A percentile compares a stretch with the other conserved stretches of the same genome.
Evolutionary conservation across 352 stramenopile genomes (phyloP).

Genomic region (Globisporangium paddicum): DNA sequence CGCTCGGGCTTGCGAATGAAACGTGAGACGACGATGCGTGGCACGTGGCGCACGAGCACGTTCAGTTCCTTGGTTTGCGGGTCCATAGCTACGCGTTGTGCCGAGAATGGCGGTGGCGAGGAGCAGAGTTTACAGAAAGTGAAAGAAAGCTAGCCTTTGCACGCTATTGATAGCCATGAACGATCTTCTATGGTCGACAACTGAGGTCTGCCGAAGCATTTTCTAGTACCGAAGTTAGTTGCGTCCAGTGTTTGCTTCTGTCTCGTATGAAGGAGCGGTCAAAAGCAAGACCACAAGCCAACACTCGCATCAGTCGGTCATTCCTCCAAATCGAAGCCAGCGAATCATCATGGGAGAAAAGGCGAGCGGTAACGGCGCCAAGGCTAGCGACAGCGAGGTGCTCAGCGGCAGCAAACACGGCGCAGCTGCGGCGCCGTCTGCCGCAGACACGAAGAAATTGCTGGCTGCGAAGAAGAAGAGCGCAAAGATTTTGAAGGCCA

Average conservation of each 20-base stretch:
- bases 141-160: too few species aligned
- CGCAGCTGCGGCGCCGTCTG: not conserved
- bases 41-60: conserved; percentile 63
- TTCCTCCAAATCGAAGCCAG: too few species aligned
- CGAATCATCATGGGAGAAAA: not conserved
- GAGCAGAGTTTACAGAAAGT: too few species aligned
- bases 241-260: too few species aligned
- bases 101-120: too few species aligned
- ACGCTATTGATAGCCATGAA: too few species aligned
- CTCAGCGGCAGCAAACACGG: not conserved
- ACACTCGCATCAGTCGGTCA: too few species aligned
- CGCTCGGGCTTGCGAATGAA: conserved; percentile 45
- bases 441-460: conserved; percentile 25
- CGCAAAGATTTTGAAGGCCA: conserved; percentile 58
- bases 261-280: too few species aligned
- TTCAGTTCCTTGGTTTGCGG: conserved; percentile 49
- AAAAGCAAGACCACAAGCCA: too few species aligned
- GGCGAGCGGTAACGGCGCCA: not conserved
- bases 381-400: not conserved
- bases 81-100: conserved; percentile 16
- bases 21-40: conserved; percentile 63
- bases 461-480: conserved; percentile 46
- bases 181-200: too few species aligned
- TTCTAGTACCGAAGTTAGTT: too few species aligned
- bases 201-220: too few species aligned